Percentiles rank a stretch among this genome's conserved stretches.
These are phyloP conservation scores for Clonostachys rosea DNA, from an alignment of 2,329 filamentous ascomycete species.

Conservation along the genomic window DNA sequence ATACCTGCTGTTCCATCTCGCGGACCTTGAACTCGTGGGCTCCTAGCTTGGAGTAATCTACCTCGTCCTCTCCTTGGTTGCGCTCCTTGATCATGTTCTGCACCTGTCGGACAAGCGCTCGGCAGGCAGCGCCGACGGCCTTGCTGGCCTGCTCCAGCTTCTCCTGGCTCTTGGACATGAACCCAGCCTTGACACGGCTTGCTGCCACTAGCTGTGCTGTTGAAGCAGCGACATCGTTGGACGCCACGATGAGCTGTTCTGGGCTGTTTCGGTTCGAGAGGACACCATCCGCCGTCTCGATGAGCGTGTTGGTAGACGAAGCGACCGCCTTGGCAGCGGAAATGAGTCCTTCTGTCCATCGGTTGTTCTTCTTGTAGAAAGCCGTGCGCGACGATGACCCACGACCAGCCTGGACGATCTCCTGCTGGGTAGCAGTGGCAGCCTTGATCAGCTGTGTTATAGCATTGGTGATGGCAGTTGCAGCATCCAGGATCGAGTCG, in stretches of 20 bases:
- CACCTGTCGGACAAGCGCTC: constrained; percentile 84
- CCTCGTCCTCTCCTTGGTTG: constrained; percentile 72
- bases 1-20: constrained; percentile 99
- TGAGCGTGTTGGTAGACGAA: constrained; percentile 87
- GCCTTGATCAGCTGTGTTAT: constrained; percentile 95
- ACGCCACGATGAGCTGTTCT: constrained; percentile 96
- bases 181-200: constrained; percentile 91
- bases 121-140: constrained; percentile 85
- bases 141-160: constrained; percentile 86
- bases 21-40: constrained; percentile 96
- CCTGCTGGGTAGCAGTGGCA: constrained; percentile 86
- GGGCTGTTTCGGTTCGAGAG: constrained; percentile 87
- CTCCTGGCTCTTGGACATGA: constrained; percentile 97
- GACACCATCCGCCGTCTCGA: constrained; percentile 96
- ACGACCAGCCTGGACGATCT: constrained; percentile 91
- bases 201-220: constrained; percentile 96
- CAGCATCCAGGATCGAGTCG: constrained; percentile 90
- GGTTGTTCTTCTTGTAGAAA: constrained; percentile 99
- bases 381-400: constrained; percentile 84
- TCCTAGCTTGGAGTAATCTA: constrained; percentile 85
- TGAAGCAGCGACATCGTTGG: constrained; percentile 92
- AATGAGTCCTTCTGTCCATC: constrained; percentile 97
- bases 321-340: constrained; percentile 96
- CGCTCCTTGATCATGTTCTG: constrained; percentile 90
- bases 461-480: constrained; percentile 87